Percentiles rank a stretch among this genome's conserved stretches.
phyloP scores from a whole-genome alignment of 1,284 basidiomycete species.

The Flammula alnicola region DNA sequence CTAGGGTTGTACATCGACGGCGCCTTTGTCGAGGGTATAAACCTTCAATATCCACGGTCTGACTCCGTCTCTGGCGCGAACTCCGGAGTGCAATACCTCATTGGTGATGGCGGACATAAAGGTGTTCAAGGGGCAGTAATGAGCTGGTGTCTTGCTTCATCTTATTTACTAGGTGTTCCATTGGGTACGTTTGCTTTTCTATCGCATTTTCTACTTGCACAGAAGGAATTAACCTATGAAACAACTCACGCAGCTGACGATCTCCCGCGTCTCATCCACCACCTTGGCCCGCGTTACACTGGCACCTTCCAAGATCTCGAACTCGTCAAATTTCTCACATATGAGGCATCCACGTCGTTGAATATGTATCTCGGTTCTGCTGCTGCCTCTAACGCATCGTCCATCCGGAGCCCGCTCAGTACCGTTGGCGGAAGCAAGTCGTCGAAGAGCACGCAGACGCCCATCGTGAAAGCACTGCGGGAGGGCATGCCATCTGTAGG shows the following conservation, averaged over 20 bases:
- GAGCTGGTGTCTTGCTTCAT: slow-evolving; percentile 75
- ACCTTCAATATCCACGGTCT: slow-evolving; percentile 64
- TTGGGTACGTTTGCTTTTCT: slow-evolving; percentile 47
- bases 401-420: slow-evolving; percentile 2
- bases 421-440: background rate
- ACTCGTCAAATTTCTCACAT: slow-evolving; percentile 75
- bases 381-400: slow-evolving; percentile 21
- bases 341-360: slow-evolving; percentile 76
- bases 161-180: slow-evolving; percentile 62
- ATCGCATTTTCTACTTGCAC: slow-evolving; percentile 5
- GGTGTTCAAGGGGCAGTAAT: slow-evolving; percentile 36
- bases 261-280: slow-evolving; percentile 70
- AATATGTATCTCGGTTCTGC: slow-evolving; percentile 63
- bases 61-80: slow-evolving; percentile 32
- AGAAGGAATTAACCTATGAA: background rate
- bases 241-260: slow-evolving; percentile 66
- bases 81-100: slow-evolving; percentile 38
- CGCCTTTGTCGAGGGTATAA: slow-evolving; percentile 59
- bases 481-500: slow-evolving; percentile 28
- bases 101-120: slow-evolving; percentile 54
- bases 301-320: slow-evolving; percentile 70
- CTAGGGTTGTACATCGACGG: slow-evolving; percentile 81
- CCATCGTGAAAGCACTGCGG: slow-evolving; percentile 27
- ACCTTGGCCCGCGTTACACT: slow-evolving; percentile 75
- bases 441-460: slow-evolving; percentile 11